Evolutionary conservation across 257 asterid genomes (phyloP).

Genomic region (Nemophila menziesii): DNA sequence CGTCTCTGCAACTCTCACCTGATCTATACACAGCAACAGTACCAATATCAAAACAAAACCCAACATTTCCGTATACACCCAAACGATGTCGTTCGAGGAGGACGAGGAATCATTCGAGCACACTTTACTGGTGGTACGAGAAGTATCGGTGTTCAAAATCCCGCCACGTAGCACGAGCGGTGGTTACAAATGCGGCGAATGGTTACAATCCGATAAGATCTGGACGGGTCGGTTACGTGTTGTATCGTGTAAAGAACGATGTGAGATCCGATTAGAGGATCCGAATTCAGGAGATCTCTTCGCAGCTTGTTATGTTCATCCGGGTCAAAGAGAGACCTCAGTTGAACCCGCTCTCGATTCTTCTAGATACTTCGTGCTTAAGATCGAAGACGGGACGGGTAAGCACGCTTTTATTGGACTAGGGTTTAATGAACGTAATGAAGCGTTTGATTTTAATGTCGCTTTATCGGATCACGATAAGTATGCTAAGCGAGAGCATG

Average conservation of each 20-base stretch:
- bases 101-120: slow-evolving; percentile 85
- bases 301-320: slow-evolving; percentile 83
- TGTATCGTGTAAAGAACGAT: slow-evolving; percentile 59
- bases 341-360: slow-evolving; percentile 91
- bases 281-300: slow-evolving; percentile 85
- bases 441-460: slow-evolving; percentile 91
- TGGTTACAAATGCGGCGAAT: slow-evolving; percentile 98
- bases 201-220: slow-evolving; percentile 98
- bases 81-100: slow-evolving; percentile 67
- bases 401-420: slow-evolving; percentile 85
- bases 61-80: too few species aligned
- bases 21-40: too few species aligned
- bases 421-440: slow-evolving; percentile 89
- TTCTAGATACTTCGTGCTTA: slow-evolving; percentile 77
- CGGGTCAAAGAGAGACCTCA: slow-evolving; percentile 81
- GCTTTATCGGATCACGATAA: slow-evolving; percentile 88
- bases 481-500: slow-evolving; percentile 71
- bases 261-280: slow-evolving; percentile 96
- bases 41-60: not conserved
- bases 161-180: slow-evolving; percentile 94
- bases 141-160: slow-evolving; percentile 87
- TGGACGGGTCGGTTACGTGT: slow-evolving; percentile 94
- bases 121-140: slow-evolving; percentile 88
- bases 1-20: slow-evolving; percentile 13
- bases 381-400: slow-evolving; percentile 90